Evolutionary conservation across 2,329 filamentous ascomycete species (phyloP).

Genomic region (Talaromyces sp.): DNA sequence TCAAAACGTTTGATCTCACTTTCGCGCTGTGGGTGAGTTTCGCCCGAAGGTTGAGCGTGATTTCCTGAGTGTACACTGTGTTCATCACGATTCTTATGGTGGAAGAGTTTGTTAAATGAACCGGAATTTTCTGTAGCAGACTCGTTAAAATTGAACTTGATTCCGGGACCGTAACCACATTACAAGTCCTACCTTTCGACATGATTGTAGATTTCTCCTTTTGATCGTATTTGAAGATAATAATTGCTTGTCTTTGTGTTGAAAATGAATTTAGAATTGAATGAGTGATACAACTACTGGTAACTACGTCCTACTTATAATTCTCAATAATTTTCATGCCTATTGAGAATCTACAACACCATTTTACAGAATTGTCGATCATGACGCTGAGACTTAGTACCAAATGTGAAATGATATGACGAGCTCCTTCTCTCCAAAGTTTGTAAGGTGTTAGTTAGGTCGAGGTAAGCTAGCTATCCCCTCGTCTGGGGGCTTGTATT

Average conservation of each 20-base stretch:
- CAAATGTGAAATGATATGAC: neutral
- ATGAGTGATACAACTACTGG: neutral
- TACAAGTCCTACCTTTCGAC: constrained; percentile 9
- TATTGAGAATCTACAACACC: neutral
- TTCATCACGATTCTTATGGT: constrained; percentile 3
- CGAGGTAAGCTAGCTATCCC: neutral
- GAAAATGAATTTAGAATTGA: neutral
- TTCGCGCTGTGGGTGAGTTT: neutral
- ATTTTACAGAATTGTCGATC: neutral
- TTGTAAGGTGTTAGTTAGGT: neutral
- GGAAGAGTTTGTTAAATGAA: constrained; percentile 4
- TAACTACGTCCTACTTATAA: neutral
- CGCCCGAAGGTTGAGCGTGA: neutral
- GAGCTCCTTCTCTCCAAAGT: neutral
- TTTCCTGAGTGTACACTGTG: neutral
- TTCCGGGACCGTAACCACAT: neutral
- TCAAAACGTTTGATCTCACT: constrained; percentile 1
- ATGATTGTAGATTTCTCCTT: neutral
- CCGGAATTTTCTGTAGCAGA: neutral
- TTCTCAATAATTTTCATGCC: neutral
- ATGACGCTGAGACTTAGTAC: neutral
- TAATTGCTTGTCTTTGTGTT: neutral
- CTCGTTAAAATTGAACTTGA: neutral
- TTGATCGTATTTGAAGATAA: neutral
- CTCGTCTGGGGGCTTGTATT: too few species aligned